Evolutionary conservation across 2,329 filamentous ascomycete genomes (phyloP), one percentile per base, ranked within the genome.

Genomic region (Annulohypoxylon truncatum): DNA sequence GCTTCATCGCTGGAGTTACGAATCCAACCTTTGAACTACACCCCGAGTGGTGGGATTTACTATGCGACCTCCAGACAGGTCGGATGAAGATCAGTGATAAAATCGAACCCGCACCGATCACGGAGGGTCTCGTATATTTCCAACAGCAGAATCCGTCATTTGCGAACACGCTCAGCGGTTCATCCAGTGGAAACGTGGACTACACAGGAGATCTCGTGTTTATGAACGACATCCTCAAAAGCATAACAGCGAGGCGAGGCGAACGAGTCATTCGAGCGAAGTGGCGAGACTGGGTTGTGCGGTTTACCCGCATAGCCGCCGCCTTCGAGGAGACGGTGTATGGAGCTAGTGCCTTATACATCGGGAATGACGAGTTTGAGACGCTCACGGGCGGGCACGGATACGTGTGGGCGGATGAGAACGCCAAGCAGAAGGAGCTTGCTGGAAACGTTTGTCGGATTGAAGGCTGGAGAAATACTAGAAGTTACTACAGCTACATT

Each of bases 281-380:
- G 80, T 98, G 94, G 92, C 89, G 94, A 15, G 92, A 93, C 66
- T 99, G 96, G 90, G 90, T 98, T n/a, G 85, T 91, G 61, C 96
- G 94, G 77, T 98, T 99, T 76, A 96, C 94, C 0, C 90, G 96
- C 48, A 91, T 99, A 50, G 90, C 96, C 1, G 93, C 96, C 1
- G 93, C 94, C 10, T 98, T 98, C 71, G 96, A 99, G 77, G 96
- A 99, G 80, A 91, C 88, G 33, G 96, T 99, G 3, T 99, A 97
- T 74, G 96, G 96, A 26, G 93, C 93, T 10, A 96, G 92, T 63
- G 93, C 94, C 31, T 84, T 99, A 31, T 93, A 94, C 75, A 93
- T 97, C 63, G 92, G 92, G 4, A 88, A 90, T 10, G 91, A 93
- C 70, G 92, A 94, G 74, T 83, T 85, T 40, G 88, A 90, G 38